Conservation (phyloP, 2,329 filamentous ascomycete genomes). For the Fusarium longipes region DNA sequence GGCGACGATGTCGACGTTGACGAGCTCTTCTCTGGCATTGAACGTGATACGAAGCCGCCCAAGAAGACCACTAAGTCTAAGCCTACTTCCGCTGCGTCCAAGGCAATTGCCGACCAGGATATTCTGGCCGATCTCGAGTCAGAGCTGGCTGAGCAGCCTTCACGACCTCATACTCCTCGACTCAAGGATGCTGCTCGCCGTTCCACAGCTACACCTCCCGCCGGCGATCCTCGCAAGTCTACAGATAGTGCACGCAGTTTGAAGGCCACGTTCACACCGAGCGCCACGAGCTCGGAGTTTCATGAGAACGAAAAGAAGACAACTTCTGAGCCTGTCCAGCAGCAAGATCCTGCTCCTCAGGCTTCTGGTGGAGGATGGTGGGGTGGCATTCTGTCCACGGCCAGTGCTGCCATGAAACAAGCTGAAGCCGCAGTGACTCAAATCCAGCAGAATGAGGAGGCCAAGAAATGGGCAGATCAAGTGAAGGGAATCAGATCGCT, state of each 20-base stretch:
- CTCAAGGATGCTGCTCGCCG: conserved; percentile 63
- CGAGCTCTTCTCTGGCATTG: conserved; percentile 73
- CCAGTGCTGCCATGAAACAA: conserved; percentile 87
- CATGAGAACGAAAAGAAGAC: conserved; percentile 68
- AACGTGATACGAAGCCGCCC: conserved; percentile 60
- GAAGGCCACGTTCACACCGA: conserved; percentile 77
- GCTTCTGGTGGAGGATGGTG: conserved; percentile 80
- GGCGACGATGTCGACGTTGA: conserved; percentile 70
- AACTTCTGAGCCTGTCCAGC: conserved; percentile 57
- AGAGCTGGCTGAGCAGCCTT: conserved; percentile 76
- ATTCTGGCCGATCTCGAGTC: conserved; percentile 86
- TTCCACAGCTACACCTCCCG: conserved; percentile 62
- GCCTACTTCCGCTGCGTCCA: conserved; percentile 61
- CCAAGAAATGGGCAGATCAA: conserved; percentile 95
- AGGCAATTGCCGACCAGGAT: conserved; percentile 71
- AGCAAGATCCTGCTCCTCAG: conserved; percentile 44
- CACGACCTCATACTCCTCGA: conserved; percentile 86
- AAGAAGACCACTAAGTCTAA: conserved; percentile 63
- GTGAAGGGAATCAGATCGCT: conserved; percentile 71
- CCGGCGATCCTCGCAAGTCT: conserved; percentile 77
- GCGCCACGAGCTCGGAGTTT: conserved; percentile 71
- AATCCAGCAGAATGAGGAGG: conserved; percentile 95
- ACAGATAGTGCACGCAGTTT: conserved; percentile 79
- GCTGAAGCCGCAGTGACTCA: conserved; percentile 94
- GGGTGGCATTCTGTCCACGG: conserved; percentile 86